A percentile compares a stretch with the other conserved stretches of the same genome.
These are phyloP conservation scores for Roridomyces roridus DNA, from an alignment of 768 basidiomycete species.

Conservation along the genomic window DNA sequence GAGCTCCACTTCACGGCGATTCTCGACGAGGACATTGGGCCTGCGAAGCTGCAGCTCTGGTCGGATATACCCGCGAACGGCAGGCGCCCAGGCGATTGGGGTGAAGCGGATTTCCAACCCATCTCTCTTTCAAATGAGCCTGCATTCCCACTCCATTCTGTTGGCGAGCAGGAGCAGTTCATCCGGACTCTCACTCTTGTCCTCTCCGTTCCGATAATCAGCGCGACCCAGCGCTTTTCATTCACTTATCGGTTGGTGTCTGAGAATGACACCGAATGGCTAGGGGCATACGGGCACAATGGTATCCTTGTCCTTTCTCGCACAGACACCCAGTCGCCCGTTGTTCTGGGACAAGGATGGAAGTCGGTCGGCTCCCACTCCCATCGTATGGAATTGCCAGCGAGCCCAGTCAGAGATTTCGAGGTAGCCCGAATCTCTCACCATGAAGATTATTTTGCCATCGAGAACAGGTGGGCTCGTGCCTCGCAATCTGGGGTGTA, in stretches of 20 bases:
- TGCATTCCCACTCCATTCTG: slow-evolving; percentile 19
- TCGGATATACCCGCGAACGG: slow-evolving; percentile 39
- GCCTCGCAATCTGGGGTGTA: neutral
- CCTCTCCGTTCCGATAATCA: slow-evolving; percentile 2
- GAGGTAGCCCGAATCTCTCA: slow-evolving; percentile 29
- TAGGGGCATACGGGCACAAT: slow-evolving; percentile 51
- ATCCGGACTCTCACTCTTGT: slow-evolving; percentile 13
- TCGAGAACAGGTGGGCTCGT: slow-evolving; percentile 28
- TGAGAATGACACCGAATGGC: slow-evolving; percentile 50
- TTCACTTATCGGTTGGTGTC: slow-evolving; percentile 58
- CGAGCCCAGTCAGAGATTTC: neutral
- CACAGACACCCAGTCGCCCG: slow-evolving; percentile 23
- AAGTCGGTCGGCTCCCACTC: neutral
- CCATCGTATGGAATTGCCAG: no score
- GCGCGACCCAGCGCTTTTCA: slow-evolving; percentile 31
- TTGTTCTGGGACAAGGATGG: slow-evolving; percentile 35
- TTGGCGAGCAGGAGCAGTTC: neutral
- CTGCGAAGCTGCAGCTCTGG: slow-evolving; percentile 50
- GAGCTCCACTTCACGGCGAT: slow-evolving; percentile 44
- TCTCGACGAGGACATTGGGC: slow-evolving; percentile 36
- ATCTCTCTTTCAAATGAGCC: neutral
- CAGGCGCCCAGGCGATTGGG: slow-evolving; percentile 36
- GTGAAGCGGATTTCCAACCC: slow-evolving; percentile 37
- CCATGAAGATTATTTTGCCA: slow-evolving; percentile 30
- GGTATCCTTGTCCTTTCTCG: slow-evolving; percentile 44